Evolutionary conservation across 495 filamentous ascomycete genomes (phyloP), one percentile per base, ranked within the genome.

Genomic region (Talaromyces trachyspermus): DNA sequence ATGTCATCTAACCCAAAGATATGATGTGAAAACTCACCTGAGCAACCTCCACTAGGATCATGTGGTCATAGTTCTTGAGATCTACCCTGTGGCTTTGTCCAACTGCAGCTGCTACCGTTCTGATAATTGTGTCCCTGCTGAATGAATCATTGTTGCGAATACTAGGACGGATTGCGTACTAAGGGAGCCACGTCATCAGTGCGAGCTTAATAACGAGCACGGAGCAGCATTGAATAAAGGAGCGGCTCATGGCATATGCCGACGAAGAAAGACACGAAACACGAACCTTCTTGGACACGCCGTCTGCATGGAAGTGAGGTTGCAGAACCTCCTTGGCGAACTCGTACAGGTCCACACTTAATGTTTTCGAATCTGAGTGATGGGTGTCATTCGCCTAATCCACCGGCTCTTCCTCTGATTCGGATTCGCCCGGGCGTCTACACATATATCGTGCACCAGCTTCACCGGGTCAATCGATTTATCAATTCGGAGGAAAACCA

Each of bases 81-180:
- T 95, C 81, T 43, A 97, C 92, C 17, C 79, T 84, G 59, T 97
- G 94, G 25, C 73, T 66, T 7, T 69, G 58, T 0, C 84, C 84
- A 19, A 86, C 81, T 10, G 70, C 64, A 25, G 74, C 71, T 2
- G 92, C 92, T 23, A 96, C 75, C 29, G 77, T 79, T 52, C 85
- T 80, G 61, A 99, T 97, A 37, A 97, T 68, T 4, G 61, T 58
- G 49, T 88, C 81, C 36, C 92, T 72, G 51, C 78, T 85, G 49
- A 96, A 74, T 10, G 74, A 77, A 38, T 74, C 80, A 56, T 95
- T 85, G 58, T 88, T 85, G 46, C 94, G 80, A 35, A 90, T 75
- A 3, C 77, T 83, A 27, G 89, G 85, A 6, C 90, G 85, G 49
- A 99, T 96, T 17, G 92, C 92, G 57, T 88, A 98, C 87, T 95